Evolutionary conservation across 768 basidiomycete genomes (phyloP).

Genomic region (Trametes maxima): DNA sequence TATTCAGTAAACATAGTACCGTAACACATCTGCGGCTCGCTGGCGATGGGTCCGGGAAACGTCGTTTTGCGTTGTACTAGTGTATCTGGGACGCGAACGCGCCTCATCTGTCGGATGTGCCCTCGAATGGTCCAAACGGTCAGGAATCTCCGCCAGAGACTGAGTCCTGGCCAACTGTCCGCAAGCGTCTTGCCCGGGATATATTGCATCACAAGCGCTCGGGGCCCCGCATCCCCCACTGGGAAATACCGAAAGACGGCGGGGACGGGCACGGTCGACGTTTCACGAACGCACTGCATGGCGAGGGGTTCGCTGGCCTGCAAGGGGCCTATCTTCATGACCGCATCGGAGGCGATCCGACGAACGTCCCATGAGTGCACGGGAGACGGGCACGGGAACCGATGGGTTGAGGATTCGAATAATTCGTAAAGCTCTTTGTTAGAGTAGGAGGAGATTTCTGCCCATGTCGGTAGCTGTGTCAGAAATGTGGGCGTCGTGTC

Average conservation of each 20-base stretch:
- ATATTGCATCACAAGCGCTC: slow-evolving; percentile 28
- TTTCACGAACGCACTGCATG: background rate
- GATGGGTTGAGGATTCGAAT: background rate
- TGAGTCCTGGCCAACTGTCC: slow-evolving; percentile 25
- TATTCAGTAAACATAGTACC: slow-evolving; percentile 27
- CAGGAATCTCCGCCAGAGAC: slow-evolving; percentile 19
- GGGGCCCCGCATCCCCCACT: background rate
- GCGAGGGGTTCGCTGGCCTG: slow-evolving; percentile 1
- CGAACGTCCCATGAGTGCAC: background rate
- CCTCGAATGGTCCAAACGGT: slow-evolving; percentile 27
- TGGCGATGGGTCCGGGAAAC: slow-evolving; percentile 2
- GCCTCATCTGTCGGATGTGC: slow-evolving; percentile 31
- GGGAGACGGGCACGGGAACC: background rate
- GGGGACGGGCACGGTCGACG: slow-evolving; percentile 11
- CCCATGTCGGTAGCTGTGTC: slow-evolving; percentile 1
- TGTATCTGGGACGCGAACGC: background rate
- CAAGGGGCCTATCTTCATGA: slow-evolving; percentile 5
- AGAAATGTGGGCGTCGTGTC: no score
- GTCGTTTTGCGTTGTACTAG: background rate
- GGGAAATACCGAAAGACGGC: background rate
- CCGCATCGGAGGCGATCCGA: slow-evolving; percentile 10
- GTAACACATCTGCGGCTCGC: slow-evolving; percentile 13
- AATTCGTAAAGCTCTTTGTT: background rate
- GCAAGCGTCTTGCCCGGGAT: slow-evolving; percentile 27
- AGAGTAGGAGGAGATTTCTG: background rate